A percentile compares a stretch with the other conserved stretches of the same genome.
These are phyloP conservation scores for Schizosaccharomyces versatilis DNA, from an alignment of 1,139 yeast genomes.

Conservation along the genomic window DNA sequence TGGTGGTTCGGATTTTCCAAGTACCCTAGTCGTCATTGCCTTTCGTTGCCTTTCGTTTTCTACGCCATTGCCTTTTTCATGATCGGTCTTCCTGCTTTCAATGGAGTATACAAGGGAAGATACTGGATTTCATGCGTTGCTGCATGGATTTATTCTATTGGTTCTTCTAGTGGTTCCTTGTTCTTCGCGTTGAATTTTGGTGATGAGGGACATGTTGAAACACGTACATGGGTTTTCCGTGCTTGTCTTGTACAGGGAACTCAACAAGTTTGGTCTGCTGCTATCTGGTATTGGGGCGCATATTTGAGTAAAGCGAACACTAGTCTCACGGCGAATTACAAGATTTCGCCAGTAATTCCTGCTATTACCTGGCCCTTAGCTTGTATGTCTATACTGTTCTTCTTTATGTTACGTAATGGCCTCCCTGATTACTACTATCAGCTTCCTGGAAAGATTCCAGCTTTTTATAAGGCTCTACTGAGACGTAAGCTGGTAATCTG, in stretches of 20 bases:
- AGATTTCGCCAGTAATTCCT: constrained; percentile 1
- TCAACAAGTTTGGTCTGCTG: constrained; percentile 11
- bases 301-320: neutral
- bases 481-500: constrained; percentile 9
- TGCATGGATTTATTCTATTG: constrained; percentile 9
- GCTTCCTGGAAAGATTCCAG: constrained; percentile 10
- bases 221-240: constrained; percentile 8
- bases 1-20: constrained; percentile 9
- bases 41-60: constrained; percentile 8
- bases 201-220: constrained; percentile 10
- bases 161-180: constrained; percentile 9
- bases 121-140: constrained; percentile 8
- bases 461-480: constrained; percentile 9
- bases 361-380: constrained; percentile 8
- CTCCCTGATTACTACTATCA: constrained; percentile 10
- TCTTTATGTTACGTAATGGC: constrained; percentile 5
- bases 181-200: constrained; percentile 11
- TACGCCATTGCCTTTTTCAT: constrained; percentile 9
- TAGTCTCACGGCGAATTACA: neutral
- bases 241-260: constrained; percentile 11
- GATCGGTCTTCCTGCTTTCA: constrained; percentile 9
- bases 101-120: constrained; percentile 4
- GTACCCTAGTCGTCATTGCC: constrained; percentile 6
- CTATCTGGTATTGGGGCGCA: constrained; percentile 11
- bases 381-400: neutral